Evolutionary conservation across 2,329 filamentous ascomycete genomes (phyloP).

Genomic region (Aureobasidium sp.): DNA sequence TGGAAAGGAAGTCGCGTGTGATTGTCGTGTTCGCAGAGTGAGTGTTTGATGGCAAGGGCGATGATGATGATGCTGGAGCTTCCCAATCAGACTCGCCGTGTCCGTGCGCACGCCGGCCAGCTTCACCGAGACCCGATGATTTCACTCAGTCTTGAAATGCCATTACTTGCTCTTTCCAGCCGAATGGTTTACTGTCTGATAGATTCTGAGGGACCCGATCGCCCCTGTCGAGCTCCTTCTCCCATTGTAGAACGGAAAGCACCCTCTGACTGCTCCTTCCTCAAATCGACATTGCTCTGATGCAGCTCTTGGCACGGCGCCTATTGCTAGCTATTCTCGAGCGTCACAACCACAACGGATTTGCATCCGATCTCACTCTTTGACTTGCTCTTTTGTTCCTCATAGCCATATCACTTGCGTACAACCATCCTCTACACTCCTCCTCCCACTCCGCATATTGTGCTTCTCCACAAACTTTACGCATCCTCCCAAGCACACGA

Average conservation of each 20-base stretch:
- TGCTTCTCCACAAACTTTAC: too few species aligned
- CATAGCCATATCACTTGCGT: neutral
- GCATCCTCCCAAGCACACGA: neutral
- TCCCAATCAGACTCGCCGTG: neutral
- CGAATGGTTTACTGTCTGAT: neutral
- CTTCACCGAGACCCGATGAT: neutral
- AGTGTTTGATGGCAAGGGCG: neutral
- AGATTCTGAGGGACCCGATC: neutral
- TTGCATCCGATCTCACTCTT: neutral
- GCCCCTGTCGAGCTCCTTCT: neutral
- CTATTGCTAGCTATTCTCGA: neutral
- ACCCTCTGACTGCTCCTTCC: neutral
- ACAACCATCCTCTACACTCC: neutral
- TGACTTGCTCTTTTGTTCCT: neutral
- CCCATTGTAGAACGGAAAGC: too few species aligned
- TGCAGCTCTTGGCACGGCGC: constrained; percentile 1
- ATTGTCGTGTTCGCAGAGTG: neutral
- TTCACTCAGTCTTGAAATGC: neutral
- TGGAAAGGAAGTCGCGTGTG: neutral
- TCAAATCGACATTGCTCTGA: neutral
- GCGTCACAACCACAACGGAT: neutral
- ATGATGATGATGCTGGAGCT: constrained; percentile 13
- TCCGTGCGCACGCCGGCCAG: neutral
- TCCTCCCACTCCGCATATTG: neutral
- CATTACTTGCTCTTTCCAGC: neutral